phyloP scores from a whole-genome alignment of 225 moss, liverwort and hornwort species.

The Asterella californica region DNA sequence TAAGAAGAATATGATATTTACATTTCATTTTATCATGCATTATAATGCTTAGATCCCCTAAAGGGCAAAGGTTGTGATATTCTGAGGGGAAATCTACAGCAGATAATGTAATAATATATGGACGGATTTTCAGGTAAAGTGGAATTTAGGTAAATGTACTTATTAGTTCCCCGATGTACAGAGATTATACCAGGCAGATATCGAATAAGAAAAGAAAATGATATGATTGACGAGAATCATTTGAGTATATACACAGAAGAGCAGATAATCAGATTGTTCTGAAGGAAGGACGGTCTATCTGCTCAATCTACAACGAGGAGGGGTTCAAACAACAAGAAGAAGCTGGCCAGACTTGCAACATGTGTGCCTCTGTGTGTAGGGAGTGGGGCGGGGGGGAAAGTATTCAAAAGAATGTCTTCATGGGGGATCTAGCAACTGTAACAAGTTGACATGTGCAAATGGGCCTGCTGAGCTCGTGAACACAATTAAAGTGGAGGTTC shows the following conservation, averaged over 20 bases:
- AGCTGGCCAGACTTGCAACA: neutral
- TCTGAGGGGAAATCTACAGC: too few species aligned
- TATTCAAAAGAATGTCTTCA: neutral
- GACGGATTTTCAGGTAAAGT: too few species aligned
- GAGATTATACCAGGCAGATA: too few species aligned
- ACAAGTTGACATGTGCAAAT: conserved; percentile 5
- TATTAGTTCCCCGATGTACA: too few species aligned
- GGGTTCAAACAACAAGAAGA: neutral
- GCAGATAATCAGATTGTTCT: too few species aligned
- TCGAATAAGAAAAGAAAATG: neutral
- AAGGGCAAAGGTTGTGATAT: too few species aligned
- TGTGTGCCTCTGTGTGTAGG: neutral
- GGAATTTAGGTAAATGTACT: too few species aligned
- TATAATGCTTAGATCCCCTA: too few species aligned
- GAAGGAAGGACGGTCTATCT: neutral
- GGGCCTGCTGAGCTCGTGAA: conserved; percentile 4
- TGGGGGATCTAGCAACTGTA: neutral
- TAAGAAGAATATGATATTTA: too few species aligned
- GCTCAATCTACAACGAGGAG: neutral
- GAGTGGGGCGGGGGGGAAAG: neutral
- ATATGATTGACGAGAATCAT: neutral
- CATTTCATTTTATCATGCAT: too few species aligned
- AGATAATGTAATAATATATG: too few species aligned
- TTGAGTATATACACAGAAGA: too few species aligned
- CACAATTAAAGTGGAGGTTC: conserved; percentile 5